These are phyloP conservation scores for Adansonia digitata DNA, from an alignment of 345 rosid species.

Conservation along the genomic window DNA sequence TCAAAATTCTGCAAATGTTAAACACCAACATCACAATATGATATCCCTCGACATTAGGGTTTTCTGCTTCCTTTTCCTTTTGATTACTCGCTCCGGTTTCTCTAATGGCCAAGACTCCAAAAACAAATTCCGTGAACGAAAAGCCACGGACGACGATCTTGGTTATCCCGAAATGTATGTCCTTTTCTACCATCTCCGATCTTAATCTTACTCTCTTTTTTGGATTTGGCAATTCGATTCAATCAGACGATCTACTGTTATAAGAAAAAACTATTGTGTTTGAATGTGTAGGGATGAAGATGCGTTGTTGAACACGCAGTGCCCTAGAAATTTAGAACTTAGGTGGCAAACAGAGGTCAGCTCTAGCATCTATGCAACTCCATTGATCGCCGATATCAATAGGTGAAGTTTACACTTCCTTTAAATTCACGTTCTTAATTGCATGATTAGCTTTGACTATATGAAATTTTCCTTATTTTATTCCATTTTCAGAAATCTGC, in stretches of 20 bases:
- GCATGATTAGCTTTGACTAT: neutral
- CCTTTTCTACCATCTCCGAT: neutral
- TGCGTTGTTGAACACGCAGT: slow-evolving; percentile 81
- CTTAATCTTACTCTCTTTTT: neutral
- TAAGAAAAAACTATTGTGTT: neutral
- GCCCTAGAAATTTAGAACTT: slow-evolving; percentile 86
- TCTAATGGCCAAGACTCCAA: slow-evolving; percentile 41
- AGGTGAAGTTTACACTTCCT: slow-evolving; percentile 34
- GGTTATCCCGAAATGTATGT: slow-evolving; percentile 72
- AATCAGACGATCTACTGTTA: neutral
- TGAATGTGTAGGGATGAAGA: slow-evolving; percentile 64
- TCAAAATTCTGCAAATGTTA: slow-evolving; percentile 13
- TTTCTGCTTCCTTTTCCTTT: slow-evolving; percentile 39
- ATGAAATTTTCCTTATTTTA: neutral
- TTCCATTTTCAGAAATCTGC: neutral
- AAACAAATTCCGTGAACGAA: slow-evolving; percentile 74
- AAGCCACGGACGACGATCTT: slow-evolving; percentile 72
- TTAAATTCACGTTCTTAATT: neutral
- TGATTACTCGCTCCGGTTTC: slow-evolving; percentile 14
- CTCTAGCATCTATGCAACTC: slow-evolving; percentile 90
- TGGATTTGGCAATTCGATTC: neutral
- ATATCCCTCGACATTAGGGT: slow-evolving; percentile 32
- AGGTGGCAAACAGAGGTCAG: slow-evolving; percentile 99
- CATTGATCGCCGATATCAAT: slow-evolving; percentile 93
- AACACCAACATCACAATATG: slow-evolving; percentile 38